Percentiles rank a stretch among this genome's conserved stretches.
Conservation (phyloP, 768 basidiomycete genomes). For the Pleurotus tuber-regium region DNA sequence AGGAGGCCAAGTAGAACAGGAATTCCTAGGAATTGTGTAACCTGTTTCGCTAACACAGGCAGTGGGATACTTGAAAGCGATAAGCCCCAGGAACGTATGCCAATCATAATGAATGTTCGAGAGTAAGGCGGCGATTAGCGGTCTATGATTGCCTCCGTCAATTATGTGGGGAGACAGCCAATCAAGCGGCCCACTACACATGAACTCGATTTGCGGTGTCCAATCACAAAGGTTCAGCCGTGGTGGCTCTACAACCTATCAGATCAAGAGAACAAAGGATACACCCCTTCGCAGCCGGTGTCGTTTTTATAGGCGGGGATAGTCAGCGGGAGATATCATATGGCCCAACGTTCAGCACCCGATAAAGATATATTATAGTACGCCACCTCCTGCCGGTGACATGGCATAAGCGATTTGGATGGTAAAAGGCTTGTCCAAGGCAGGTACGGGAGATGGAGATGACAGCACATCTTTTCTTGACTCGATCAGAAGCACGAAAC, state of each 20-base stretch:
- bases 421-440: neutral
- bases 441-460: too few species aligned
- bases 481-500: too few species aligned
- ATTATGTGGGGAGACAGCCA: conserved; percentile 1
- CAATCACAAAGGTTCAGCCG: neutral
- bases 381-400: conserved; percentile 5
- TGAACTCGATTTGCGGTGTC: neutral
- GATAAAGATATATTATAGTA: neutral
- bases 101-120: neutral
- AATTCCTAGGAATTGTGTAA: too few species aligned
- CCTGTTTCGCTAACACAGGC: too few species aligned
- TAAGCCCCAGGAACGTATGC: neutral
- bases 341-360: neutral
- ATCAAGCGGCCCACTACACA: too few species aligned
- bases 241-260: neutral
- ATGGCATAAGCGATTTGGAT: neutral
- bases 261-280: neutral
- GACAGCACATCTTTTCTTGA: too few species aligned
- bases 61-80: neutral
- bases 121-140: neutral
- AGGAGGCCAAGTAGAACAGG: too few species aligned
- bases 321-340: neutral
- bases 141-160: neutral
- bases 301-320: too few species aligned
- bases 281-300: too few species aligned